Conservation (phyloP, 495 filamentous ascomycete genomes). For the Mycothermus thermophilus region DNA sequence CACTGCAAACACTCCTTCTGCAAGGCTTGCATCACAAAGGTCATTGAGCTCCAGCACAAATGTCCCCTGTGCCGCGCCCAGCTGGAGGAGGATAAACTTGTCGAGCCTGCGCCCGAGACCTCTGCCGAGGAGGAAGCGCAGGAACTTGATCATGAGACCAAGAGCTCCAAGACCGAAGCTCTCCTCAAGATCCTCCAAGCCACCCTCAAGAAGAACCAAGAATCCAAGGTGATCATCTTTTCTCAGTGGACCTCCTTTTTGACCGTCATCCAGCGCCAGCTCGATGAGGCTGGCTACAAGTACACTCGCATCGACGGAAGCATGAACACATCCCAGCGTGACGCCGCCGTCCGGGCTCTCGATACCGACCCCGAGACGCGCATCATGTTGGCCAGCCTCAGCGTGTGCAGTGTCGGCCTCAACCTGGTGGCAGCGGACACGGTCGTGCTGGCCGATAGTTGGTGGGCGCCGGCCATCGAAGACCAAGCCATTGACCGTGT, state of each 20-base stretch:
- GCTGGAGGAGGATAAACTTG: conserved; percentile 45
- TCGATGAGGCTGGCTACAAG: conserved; percentile 45
- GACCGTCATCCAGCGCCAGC: conserved; percentile 58
- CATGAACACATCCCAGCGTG: conserved; percentile 54
- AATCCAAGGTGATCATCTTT: conserved; percentile 78
- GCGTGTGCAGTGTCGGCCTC: conserved; percentile 74
- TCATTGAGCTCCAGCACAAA: conserved; percentile 66
- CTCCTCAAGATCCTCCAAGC: conserved; percentile 67
- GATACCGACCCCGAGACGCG: conserved; percentile 53
- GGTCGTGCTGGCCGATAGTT: conserved; percentile 70
- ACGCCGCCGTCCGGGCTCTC: conserved; percentile 52
- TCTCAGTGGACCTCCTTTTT: conserved; percentile 91
- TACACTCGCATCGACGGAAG: conserved; percentile 74
- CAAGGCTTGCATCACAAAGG: conserved; percentile 57
- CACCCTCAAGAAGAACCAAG: conserved; percentile 47
- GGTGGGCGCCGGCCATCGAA: conserved; percentile 90
- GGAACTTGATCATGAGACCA: conserved; percentile 45
- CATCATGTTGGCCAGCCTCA: conserved; percentile 71
- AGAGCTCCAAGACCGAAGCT: conserved; percentile 75
- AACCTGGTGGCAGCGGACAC: conserved; percentile 84
- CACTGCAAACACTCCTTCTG: conserved; percentile 79
- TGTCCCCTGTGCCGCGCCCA: conserved; percentile 81
- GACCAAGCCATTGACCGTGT: conserved; percentile 89
- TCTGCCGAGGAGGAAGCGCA: conserved; percentile 26
- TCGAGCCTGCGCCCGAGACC: conserved; percentile 49